These are phyloP conservation scores for Coriolopsis trogii DNA, from an alignment of 1,284 basidiomycete species.

Conservation along the genomic window DNA sequence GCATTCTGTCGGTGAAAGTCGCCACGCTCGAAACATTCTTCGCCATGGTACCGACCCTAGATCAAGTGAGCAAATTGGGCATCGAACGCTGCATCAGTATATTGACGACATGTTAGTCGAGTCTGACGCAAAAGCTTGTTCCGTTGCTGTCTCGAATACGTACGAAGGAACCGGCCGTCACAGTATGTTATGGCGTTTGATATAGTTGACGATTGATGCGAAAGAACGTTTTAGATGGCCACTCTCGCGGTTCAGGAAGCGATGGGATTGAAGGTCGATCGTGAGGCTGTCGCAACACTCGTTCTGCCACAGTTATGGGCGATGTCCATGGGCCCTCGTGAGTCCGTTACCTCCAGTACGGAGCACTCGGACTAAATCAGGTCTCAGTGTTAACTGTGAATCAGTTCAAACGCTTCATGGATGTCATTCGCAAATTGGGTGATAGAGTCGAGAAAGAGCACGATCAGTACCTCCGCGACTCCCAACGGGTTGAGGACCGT, in stretches of 20 bases:
- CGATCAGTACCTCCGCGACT: conserved; percentile 80
- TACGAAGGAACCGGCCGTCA: conserved; percentile 92
- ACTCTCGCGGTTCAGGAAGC: conserved; percentile 94
- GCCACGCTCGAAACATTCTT: conserved; percentile 89
- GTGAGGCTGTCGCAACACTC: conserved; percentile 92
- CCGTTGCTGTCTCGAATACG: conserved; percentile 93
- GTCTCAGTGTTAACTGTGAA: conserved; percentile 87
- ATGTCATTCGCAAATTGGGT: conserved; percentile 71
- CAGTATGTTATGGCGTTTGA: conserved; percentile 53
- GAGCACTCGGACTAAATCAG: not conserved
- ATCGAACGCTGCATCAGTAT: not conserved
- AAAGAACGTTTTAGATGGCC: conserved; percentile 65
- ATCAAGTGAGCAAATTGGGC: conserved; percentile 62
- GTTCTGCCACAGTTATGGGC: conserved; percentile 94
- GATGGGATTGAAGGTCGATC: conserved; percentile 94
- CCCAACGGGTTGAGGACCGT: conserved; percentile 81
- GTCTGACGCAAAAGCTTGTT: conserved; percentile 93
- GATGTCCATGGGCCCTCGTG: conserved; percentile 95
- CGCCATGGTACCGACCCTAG: conserved; percentile 91
- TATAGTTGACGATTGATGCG: not conserved
- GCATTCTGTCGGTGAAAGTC: conserved; percentile 85
- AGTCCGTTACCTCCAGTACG: conserved; percentile 34
- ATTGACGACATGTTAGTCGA: conserved; percentile 46
- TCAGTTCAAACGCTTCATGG: conserved; percentile 93
- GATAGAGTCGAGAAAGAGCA: conserved; percentile 88